A percentile compares a stretch with the other conserved stretches of the same genome.
Evolutionary conservation across 2,329 filamentous ascomycete species (phyloP).

Genomic region (Chaetomium sp.): DNA sequence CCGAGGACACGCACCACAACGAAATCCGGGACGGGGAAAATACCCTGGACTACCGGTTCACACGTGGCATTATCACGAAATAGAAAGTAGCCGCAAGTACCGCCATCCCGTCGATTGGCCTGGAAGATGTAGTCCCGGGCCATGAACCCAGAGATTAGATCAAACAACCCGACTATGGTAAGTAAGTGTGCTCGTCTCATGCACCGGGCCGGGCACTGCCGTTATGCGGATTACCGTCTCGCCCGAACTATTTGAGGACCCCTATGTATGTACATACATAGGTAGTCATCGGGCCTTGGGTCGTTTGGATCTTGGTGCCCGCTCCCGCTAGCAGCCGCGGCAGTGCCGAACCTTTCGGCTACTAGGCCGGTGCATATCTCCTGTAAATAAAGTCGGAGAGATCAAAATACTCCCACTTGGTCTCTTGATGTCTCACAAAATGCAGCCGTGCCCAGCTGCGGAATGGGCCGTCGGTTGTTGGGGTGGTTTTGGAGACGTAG

Average conservation of each 20-base stretch:
- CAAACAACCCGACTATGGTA: not conserved
- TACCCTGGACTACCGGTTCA: conserved; percentile 6
- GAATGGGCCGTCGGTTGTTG: not conserved
- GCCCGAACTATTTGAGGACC: not conserved
- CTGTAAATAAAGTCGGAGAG: not conserved
- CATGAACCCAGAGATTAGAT: conserved; percentile 20
- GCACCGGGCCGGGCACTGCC: conserved; percentile 14
- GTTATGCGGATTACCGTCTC: not conserved
- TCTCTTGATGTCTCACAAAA: conserved; percentile 1
- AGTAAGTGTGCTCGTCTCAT: conserved; percentile 24
- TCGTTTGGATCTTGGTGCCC: not conserved
- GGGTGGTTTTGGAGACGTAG: not conserved
- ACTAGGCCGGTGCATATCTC: not conserved
- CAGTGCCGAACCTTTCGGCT: too few species aligned
- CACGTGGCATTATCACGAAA: not conserved
- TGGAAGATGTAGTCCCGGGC: conserved; percentile 15
- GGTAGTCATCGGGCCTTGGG: not conserved
- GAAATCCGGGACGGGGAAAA: conserved; percentile 1
- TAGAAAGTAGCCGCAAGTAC: conserved; percentile 24
- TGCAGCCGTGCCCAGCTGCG: conserved; percentile 8
- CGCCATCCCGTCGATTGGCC: conserved; percentile 15
- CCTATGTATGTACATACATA: not conserved
- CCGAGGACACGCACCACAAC: conserved; percentile 17
- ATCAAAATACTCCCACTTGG: not conserved
- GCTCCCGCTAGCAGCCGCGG: not conserved